Percentiles rank a stretch among this genome's conserved stretches.
Evolutionary conservation across 2,329 filamentous ascomycete genomes (phyloP).

Genomic region (Pleoardoris graminearum): DNA sequence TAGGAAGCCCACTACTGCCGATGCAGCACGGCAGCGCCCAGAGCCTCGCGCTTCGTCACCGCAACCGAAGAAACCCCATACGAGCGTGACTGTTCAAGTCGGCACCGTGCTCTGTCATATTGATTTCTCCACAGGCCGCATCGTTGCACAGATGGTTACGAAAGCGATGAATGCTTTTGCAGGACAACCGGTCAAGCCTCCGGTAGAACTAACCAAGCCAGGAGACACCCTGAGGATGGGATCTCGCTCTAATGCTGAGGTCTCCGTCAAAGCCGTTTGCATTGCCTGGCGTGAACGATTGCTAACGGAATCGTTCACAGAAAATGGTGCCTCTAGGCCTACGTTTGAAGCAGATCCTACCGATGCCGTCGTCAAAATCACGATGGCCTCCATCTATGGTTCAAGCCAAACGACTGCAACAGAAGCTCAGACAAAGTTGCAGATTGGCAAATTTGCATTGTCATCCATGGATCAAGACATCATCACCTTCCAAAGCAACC

Average conservation of each 20-base stretch:
- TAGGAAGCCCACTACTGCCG: conserved; percentile 28
- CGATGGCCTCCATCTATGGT: conserved; percentile 28
- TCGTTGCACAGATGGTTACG: conserved; percentile 39
- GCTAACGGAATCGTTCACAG: conserved; percentile 26
- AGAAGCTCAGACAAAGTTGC: conserved; percentile 28
- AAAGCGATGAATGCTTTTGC: conserved; percentile 27
- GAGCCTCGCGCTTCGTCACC: conserved; percentile 9
- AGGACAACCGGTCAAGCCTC: conserved; percentile 8
- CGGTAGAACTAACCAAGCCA: neutral
- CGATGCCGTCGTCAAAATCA: conserved; percentile 35
- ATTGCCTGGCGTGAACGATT: conserved; percentile 40
- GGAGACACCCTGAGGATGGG: neutral
- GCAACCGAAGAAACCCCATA: conserved; percentile 13
- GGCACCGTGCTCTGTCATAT: conserved; percentile 40
- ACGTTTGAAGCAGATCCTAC: conserved; percentile 29
- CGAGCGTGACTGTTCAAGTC: conserved; percentile 36
- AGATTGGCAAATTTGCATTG: conserved; percentile 51
- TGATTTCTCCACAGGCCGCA: conserved; percentile 40
- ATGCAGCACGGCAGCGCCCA: conserved; percentile 23
- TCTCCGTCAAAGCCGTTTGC: conserved; percentile 33
- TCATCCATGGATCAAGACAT: conserved; percentile 55
- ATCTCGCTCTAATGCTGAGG: conserved; percentile 18
- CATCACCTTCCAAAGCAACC: conserved; percentile 53
- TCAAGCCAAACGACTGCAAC: conserved; percentile 22
- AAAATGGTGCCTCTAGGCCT: conserved; percentile 2